Percentiles rank a stretch among this genome's conserved stretches.
Conservation (phyloP, 2,329 filamentous ascomycete species). For the Scedosporium dehoogii region DNA sequence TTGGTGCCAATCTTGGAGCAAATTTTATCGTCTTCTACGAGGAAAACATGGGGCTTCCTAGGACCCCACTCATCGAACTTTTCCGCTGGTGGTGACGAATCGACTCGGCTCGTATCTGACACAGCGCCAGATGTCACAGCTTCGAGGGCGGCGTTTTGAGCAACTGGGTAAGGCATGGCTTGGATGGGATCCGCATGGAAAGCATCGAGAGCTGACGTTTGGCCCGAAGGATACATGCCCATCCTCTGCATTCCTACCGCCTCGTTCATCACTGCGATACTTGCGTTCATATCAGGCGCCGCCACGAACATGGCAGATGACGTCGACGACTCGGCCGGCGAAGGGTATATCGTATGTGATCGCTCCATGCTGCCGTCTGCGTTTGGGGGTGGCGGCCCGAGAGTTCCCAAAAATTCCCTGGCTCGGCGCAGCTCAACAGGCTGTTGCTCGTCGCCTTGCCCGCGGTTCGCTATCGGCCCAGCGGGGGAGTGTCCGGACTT, state of each 20-base stretch:
- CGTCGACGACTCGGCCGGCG: constrained; percentile 1
- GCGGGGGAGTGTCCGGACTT: background rate
- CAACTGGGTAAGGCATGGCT: constrained; percentile 76
- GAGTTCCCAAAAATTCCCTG: constrained; percentile 36
- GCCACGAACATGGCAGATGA: constrained; percentile 48
- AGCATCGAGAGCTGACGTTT: constrained; percentile 86
- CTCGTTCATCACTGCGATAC: constrained; percentile 39
- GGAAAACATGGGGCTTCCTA: constrained; percentile 66
- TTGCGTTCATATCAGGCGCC: constrained; percentile 18
- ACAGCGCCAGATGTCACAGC: background rate
- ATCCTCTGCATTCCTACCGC: constrained; percentile 45
- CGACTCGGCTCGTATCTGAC: constrained; percentile 17
- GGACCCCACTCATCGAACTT: constrained; percentile 42
- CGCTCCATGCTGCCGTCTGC: background rate
- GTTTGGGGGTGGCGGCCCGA: background rate
- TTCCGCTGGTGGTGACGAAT: constrained; percentile 29
- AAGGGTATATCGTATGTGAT: constrained; percentile 4
- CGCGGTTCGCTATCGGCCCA: background rate
- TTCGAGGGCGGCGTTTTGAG: constrained; percentile 15
- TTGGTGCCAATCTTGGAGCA: constrained; percentile 60
- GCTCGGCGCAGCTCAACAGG: constrained; percentile 34
- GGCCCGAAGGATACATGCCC: constrained; percentile 83
- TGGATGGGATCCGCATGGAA: constrained; percentile 91
- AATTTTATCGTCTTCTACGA: constrained; percentile 75
- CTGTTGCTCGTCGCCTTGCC: background rate